Base-by-base conservation (phyloP, 345 rosid species). In the Leavenworthia alabamica region DNA sequence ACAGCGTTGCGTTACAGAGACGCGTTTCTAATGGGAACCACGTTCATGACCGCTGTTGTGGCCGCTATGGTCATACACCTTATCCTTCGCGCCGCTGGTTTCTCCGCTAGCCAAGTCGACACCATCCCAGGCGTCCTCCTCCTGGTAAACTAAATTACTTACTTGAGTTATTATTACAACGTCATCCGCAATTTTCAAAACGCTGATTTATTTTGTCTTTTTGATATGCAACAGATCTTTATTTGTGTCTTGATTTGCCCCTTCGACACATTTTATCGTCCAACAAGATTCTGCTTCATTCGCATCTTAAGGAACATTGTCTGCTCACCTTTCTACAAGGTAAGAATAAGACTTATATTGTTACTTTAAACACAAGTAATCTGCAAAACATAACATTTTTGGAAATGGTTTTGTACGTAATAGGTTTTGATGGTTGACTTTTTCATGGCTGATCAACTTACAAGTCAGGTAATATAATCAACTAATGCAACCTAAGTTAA, bases 371-470 rank as follows among this genome's bases (percentile, higher is more conserved):
- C 28, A 5, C 56, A 72, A 42, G 75, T 1, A 14, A 72, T 11
- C 32, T 0, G 8, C 22, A 14, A 35, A 40, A 40, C 23, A 6
- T 64, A 45, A 24, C 20, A 0, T 39, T 1, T n/a, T 35, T 20
- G 8, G 5, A 15, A 4, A 7, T 17, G 7, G 15, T 16, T 26
- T 68, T 68, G 47, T 40, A 27, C 13, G 42, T 2, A 71, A 59
- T 73, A 91, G 96, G 97, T 92, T 68, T 60, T 83, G 77, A 75
- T 93, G 94, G 97, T 81, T 7, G 99, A 93, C 56, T 87, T 90
- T 62, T 90, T 93, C 83, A 89, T 93, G 97, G 99, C 95, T 5
- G 99, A 89, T 75, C 99, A 93, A 60, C 92, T 93, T 23, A 87
- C 96, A 11, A 93, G 97, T 60, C 99, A 93, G 96, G 98, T 92